Conservation (phyloP, 2,329 filamentous ascomycete species). For the Fusarium compactum region DNA sequence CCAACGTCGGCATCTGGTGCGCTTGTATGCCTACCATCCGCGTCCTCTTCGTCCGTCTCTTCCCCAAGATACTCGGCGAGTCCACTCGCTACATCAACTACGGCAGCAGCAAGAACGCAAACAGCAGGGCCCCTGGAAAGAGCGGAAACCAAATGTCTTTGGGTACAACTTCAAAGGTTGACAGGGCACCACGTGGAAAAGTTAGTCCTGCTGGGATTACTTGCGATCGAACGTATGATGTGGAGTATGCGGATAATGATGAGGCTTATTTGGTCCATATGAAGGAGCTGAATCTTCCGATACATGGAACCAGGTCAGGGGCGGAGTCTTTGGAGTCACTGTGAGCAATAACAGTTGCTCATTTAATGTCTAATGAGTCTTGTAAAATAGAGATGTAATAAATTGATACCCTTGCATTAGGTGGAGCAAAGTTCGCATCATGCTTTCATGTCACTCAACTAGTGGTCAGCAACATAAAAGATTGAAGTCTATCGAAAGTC, state of each 20-base stretch:
- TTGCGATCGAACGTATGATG: background rate
- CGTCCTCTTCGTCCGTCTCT: background rate
- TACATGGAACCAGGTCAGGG: background rate
- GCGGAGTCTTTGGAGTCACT: background rate
- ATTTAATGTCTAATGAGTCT: background rate
- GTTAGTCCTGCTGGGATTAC: background rate
- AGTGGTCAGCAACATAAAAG: background rate
- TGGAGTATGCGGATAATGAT: background rate
- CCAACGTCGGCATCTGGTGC: slow-evolving; percentile 2
- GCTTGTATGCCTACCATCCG: background rate
- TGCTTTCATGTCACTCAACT: too few relatives aligned
- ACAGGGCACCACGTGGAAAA: background rate
- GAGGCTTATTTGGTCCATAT: background rate
- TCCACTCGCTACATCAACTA: background rate
- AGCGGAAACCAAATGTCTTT: too few relatives aligned
- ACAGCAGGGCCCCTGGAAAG: too few relatives aligned
- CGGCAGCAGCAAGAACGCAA: background rate
- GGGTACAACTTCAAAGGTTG: background rate
- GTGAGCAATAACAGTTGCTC: background rate
- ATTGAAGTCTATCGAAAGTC: background rate
- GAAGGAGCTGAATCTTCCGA: background rate
- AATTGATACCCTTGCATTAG: too few relatives aligned
- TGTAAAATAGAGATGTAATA: too few relatives aligned
- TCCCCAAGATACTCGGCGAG: background rate
- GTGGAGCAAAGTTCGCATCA: too few relatives aligned